These are phyloP conservation scores for Desmodesmus armatus DNA, from an alignment of 139 green algal species.

Conservation along the genomic window DNA sequence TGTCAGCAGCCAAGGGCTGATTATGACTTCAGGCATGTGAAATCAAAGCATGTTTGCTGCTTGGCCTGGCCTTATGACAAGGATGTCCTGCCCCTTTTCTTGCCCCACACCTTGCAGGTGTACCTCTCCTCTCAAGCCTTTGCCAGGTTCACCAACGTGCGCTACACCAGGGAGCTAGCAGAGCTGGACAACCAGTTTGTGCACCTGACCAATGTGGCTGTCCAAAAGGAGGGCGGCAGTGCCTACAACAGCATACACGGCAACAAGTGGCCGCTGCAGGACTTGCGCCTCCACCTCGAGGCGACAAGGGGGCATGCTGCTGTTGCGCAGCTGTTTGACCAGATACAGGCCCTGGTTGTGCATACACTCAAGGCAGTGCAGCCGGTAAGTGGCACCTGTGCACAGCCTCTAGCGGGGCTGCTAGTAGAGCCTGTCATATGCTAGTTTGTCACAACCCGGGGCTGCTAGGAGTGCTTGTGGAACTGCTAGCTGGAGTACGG, in stretches of 20 bases:
- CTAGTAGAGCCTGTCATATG: too few relatives aligned
- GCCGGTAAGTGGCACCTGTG: slow-evolving; percentile 24
- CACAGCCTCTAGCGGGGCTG: too few relatives aligned
- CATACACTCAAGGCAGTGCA: slow-evolving; percentile 63
- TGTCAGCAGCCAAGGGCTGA: too few relatives aligned
- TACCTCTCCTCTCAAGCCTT: too few relatives aligned
- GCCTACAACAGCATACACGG: slow-evolving; percentile 76
- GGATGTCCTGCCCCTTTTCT: too few relatives aligned
- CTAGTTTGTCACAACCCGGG: too few relatives aligned
- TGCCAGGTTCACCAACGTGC: slow-evolving; percentile 75
- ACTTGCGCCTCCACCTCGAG: slow-evolving; percentile 73
- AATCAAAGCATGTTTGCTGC: too few relatives aligned
- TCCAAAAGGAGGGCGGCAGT: slow-evolving; percentile 76
- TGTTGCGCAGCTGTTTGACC: slow-evolving; percentile 65
- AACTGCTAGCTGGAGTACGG: too few relatives aligned
- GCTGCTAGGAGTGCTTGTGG: too few relatives aligned
- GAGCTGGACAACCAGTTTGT: slow-evolving; percentile 72
- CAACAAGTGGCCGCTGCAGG: slow-evolving; percentile 79
- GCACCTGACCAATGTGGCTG: slow-evolving; percentile 87
- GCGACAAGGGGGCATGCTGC: slow-evolving; percentile 58
- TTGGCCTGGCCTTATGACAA: too few relatives aligned
- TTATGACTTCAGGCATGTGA: too few relatives aligned
- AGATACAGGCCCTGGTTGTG: slow-evolving; percentile 58
- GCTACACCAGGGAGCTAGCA: slow-evolving; percentile 71
- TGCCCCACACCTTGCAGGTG: too few relatives aligned